Conservation (phyloP, 768 basidiomycete species). For the Tulasnella sp. region DNA sequence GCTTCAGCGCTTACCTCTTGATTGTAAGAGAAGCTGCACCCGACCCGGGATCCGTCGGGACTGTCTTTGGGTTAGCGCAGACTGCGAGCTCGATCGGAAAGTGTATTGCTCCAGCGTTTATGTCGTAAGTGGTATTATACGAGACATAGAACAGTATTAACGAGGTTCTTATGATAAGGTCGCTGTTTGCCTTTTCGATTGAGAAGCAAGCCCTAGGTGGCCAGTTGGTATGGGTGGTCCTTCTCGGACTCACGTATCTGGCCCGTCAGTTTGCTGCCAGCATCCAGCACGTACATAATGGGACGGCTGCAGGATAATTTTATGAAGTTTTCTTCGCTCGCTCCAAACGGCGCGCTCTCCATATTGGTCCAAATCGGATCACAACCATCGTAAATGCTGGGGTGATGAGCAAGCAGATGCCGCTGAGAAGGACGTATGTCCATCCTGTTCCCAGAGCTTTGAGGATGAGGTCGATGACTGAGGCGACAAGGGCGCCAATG, state of each 20-base stretch:
- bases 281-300: not conserved
- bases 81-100: not conserved
- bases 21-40: not conserved
- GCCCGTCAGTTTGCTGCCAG: not conserved
- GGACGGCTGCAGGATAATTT: no score
- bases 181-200: conserved; percentile 16
- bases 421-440: conserved; percentile 58
- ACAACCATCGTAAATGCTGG: conserved; percentile 45
- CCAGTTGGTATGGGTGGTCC: conserved; percentile 15
- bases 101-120: not conserved
- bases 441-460: conserved; percentile 55
- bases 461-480: conserved; percentile 55
- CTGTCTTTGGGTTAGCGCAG: not conserved
- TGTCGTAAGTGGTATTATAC: not conserved
- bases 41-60: not conserved
- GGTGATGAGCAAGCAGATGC: conserved; percentile 39
- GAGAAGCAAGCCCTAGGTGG: conserved; percentile 10
- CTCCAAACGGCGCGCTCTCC: conserved; percentile 22
- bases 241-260: not conserved
- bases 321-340: not conserved
- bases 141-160: not conserved
- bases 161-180: not conserved
- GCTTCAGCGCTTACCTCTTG: not conserved
- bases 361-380: conserved; percentile 48
- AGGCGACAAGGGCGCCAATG: conserved; percentile 51